phyloP scores from a whole-genome alignment of 441 rosid genomes.

The Arabidopsis lyrata region DNA sequence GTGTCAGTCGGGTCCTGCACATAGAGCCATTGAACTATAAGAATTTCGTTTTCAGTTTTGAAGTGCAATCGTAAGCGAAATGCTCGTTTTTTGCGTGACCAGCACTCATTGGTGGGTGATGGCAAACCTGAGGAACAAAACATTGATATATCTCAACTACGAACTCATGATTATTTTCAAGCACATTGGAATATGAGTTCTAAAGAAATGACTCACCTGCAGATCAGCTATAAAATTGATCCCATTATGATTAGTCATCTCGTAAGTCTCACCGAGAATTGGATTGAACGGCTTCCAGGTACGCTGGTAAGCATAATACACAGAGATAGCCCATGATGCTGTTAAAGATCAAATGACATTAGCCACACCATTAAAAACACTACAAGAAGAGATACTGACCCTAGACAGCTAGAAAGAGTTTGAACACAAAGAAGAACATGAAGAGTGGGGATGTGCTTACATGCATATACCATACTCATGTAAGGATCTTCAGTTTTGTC shows the following conservation, averaged over 20 bases:
- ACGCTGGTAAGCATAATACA: slow-evolving; percentile 81
- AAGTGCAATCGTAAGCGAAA: slow-evolving; percentile 83
- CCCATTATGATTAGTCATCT: slow-evolving; percentile 78
- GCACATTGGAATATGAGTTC: neutral
- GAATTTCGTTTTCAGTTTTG: slow-evolving; percentile 90
- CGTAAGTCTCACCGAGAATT: slow-evolving; percentile 95
- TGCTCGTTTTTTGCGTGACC: slow-evolving; percentile 97
- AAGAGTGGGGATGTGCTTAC: slow-evolving; percentile 51
- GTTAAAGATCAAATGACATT: slow-evolving; percentile 41
- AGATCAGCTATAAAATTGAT: slow-evolving; percentile 71
- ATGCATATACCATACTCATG: slow-evolving; percentile 90
- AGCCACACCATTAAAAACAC: slow-evolving; percentile 5
- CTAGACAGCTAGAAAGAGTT: neutral
- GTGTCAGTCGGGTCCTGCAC: slow-evolving; percentile 86
- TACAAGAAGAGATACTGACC: slow-evolving; percentile 8
- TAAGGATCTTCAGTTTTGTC: slow-evolving; percentile 93
- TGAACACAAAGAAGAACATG: neutral
- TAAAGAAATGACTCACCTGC: slow-evolving; percentile 57
- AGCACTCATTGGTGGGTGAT: slow-evolving; percentile 97
- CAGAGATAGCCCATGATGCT: slow-evolving; percentile 92
- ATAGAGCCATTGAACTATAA: slow-evolving; percentile 5
- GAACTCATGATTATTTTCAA: slow-evolving; percentile 12
- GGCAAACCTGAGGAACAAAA: slow-evolving; percentile 71
- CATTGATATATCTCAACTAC: neutral
- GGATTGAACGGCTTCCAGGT: slow-evolving; percentile 99